phyloP scores from a whole-genome alignment of 1,139 yeast species.

The Yamadazyma spencermartinsiae region DNA sequence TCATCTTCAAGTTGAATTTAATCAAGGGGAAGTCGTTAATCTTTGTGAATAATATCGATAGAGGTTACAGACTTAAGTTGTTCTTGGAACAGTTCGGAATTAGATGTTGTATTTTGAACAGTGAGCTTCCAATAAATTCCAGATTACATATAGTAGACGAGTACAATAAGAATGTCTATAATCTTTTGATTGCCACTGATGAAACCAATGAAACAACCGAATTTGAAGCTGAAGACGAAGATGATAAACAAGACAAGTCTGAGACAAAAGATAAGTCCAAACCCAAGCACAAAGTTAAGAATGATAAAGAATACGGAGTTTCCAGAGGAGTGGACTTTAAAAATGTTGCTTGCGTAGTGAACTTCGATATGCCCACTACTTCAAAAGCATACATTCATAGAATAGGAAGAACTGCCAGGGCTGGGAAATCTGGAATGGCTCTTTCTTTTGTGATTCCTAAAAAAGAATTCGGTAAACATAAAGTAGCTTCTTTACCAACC shows the following conservation, averaged over 20 bases:
- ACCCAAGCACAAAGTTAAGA: constrained; percentile 35
- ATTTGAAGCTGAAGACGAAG: constrained; percentile 52
- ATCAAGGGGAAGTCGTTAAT: constrained; percentile 90
- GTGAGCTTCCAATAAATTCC: constrained; percentile 91
- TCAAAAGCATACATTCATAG: constrained; percentile 92
- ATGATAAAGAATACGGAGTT: constrained; percentile 84
- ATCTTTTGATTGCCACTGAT: constrained; percentile 91
- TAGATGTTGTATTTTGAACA: constrained; percentile 81
- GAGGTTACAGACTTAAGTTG: constrained; percentile 89
- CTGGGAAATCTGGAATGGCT: constrained; percentile 94
- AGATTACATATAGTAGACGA: constrained; percentile 94
- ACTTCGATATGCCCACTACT: constrained; percentile 90
- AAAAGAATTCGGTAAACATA: constrained; percentile 87
- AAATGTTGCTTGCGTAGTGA: constrained; percentile 94
- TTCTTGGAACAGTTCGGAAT: constrained; percentile 95
- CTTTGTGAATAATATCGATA: constrained; percentile 91
- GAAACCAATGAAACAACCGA: constrained; percentile 62
- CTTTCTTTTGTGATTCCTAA: constrained; percentile 86
- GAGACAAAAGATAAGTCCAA: constrained; percentile 12
- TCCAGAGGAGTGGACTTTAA: constrained; percentile 96
- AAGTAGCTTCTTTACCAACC: constrained; percentile 66
- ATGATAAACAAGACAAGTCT: constrained; percentile 34
- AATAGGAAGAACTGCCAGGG: constrained; percentile 97
- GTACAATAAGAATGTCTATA: constrained; percentile 87
- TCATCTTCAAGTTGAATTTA: constrained; percentile 82